Conservation (phyloP, 2,329 filamentous ascomycete species). For the Sporothrix euskadiensis region DNA sequence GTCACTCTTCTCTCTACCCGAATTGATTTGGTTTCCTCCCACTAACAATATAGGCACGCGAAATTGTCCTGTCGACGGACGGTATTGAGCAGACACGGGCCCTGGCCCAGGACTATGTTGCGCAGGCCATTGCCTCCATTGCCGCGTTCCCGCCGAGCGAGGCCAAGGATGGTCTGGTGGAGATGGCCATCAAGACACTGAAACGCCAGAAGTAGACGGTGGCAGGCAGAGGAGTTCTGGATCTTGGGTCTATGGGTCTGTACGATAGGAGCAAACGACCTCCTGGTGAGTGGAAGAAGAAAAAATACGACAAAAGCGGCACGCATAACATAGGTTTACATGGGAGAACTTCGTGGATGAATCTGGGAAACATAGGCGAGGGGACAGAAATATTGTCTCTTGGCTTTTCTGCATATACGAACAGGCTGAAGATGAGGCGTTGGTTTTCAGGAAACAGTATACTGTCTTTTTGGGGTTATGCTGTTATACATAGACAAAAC, state of each 20-base stretch:
- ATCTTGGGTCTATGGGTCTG: neutral
- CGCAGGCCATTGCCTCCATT: conserved; percentile 85
- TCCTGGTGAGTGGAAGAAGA: neutral
- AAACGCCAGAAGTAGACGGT: conserved; percentile 73
- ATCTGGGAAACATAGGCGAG: neutral
- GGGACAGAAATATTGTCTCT: neutral
- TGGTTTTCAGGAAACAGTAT: neutral
- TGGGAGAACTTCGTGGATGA: neutral
- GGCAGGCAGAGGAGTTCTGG: neutral
- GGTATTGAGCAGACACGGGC: conserved; percentile 90
- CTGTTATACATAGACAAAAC: conserved; percentile 12
- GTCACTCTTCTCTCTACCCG: conserved; percentile 35
- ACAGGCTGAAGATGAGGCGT: neutral
- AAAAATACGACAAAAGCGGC: conserved; percentile 10
- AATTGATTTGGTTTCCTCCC: neutral
- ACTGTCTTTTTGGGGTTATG: neutral
- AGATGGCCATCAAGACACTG: conserved; percentile 93
- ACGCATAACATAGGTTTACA: neutral
- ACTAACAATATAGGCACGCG: conserved; percentile 65
- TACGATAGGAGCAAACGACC: conserved; percentile 3
- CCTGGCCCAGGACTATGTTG: conserved; percentile 85
- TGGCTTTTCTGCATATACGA: conserved; percentile 7
- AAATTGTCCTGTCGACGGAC: conserved; percentile 78
- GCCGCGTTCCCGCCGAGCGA: conserved; percentile 86
- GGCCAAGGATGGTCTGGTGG: conserved; percentile 84